Base-by-base conservation (phyloP, 2,329 filamentous ascomycete species). In the Ascochyta viciae-villosae region DNA sequence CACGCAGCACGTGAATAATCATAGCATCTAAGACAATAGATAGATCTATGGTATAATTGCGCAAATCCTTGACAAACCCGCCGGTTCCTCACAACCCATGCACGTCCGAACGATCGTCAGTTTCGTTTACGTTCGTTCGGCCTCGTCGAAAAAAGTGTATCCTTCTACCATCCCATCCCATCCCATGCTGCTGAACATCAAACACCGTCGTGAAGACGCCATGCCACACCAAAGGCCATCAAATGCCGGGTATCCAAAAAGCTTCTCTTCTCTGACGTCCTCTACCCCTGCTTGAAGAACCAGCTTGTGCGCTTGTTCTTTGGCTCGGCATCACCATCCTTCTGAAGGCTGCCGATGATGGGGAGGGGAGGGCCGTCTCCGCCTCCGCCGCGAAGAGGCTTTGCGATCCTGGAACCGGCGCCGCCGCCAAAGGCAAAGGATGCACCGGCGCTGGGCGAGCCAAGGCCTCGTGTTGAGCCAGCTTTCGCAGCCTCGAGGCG, bases 401-500 rank as follows among this genome's bases (percentile, higher is more conserved):
- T 89, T 39, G 86, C 86, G 66, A 89, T 88, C 58, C 86, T 76
- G 10, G 83, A 78, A 9, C 80, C 79, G 23, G 74, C 78, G 47
- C 80, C 81, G 50, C 82, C 72, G 38, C 70, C 82, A 63, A 87
- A 96, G 76, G 96, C 94, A 69, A 86, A 87, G 45, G 84, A 86
- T 31, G 78, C 78, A 45, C 72, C 74, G 58, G 83, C 77, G 7
- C 85, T 82, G 43, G 87, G 85, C 64, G 86, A 86, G n/a, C 73
- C 73, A 51, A 97, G 86, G 50, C 91, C 92, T 63, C 92, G 89
- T 10, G 93, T 96, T 63, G 90, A 95, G 70, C 93, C 92, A 44
- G 89, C 87, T 80, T 98, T 99, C 75, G 93, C 95, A 48, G 92
- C 90, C 79, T 99, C 95, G 64, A 99, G 89, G 61, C 95, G 91